These are phyloP conservation scores for Mycena maculata DNA, from an alignment of 768 basidiomycete genomes.

Conservation along the genomic window DNA sequence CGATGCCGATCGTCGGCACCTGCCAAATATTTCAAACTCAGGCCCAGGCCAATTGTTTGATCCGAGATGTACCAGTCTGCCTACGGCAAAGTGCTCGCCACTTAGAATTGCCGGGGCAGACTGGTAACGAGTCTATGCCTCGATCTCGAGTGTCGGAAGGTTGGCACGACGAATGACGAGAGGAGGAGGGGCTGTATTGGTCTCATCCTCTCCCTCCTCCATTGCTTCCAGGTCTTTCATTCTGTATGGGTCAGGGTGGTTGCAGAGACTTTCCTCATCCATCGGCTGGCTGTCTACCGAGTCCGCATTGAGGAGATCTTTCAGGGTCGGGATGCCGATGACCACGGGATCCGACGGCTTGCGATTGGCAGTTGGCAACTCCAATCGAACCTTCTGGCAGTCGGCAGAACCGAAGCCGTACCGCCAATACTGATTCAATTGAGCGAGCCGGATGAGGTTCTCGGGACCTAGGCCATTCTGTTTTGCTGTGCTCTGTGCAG, in stretches of 20 bases:
- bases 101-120: too few relatives aligned
- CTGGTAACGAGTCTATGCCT: too few relatives aligned
- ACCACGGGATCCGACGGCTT: constrained; percentile 15
- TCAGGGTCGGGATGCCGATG: background rate
- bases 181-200: background rate
- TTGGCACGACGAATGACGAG: background rate
- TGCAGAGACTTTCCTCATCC: constrained; percentile 8
- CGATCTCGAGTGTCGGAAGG: constrained; percentile 1
- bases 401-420: constrained; percentile 8
- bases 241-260: constrained; percentile 6
- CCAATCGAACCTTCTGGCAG: constrained; percentile 12
- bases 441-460: constrained; percentile 4
- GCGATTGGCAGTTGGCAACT: constrained; percentile 1
- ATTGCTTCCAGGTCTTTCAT: constrained; percentile 2
- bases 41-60: too few relatives aligned
- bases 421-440: constrained; percentile 19
- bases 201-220: constrained; percentile 5
- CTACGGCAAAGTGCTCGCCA: too few relatives aligned
- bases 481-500: constrained; percentile 3
- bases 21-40: too few relatives aligned
- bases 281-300: background rate
- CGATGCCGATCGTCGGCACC: too few relatives aligned
- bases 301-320: constrained; percentile 12
- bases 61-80: too few relatives aligned
- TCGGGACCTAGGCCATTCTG: constrained; percentile 4